These are phyloP conservation scores for Tillandsia fasciculata DNA, from an alignment of 176 grass and related monocot species.

Conservation along the genomic window DNA sequence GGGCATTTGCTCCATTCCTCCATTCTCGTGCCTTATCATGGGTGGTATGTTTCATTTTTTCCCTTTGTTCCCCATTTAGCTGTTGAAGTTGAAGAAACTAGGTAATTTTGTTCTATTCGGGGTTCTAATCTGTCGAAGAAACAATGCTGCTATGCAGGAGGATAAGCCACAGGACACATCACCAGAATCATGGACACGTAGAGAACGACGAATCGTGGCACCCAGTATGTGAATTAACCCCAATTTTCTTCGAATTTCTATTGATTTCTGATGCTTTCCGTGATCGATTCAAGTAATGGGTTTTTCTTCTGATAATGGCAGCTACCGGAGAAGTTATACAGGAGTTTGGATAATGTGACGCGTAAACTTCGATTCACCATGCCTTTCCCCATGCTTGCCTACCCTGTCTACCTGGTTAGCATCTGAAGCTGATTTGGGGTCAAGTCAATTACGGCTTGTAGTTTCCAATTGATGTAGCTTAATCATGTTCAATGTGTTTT, in stretches of 20 bases:
- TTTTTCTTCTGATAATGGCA: constrained; percentile 36
- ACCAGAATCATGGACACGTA: constrained; percentile 93
- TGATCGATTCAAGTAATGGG: constrained; percentile 4
- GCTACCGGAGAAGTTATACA: constrained; percentile 72
- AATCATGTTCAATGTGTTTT: background rate
- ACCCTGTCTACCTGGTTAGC: constrained; percentile 85
- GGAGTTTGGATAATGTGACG: constrained; percentile 49
- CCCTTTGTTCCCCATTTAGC: background rate
- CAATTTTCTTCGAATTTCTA: background rate
- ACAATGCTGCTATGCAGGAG: constrained; percentile 40
- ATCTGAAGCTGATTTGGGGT: background rate
- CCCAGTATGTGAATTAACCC: constrained; percentile 41
- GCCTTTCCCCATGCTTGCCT: constrained; percentile 88
- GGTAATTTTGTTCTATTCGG: background rate
- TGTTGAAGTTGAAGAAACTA: background rate
- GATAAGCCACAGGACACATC: constrained; percentile 95
- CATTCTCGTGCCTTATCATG: constrained; percentile 88
- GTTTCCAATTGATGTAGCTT: background rate
- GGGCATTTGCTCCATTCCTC: constrained; percentile 97
- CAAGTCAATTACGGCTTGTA: background rate
- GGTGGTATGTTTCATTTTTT: constrained; percentile 47
- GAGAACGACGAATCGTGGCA: constrained; percentile 98
- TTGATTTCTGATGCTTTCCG: constrained; percentile 2
- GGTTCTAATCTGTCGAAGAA: background rate
- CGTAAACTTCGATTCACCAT: constrained; percentile 56